Conservation (phyloP, 306 rosid species). For the Phaseolus lunatus region DNA sequence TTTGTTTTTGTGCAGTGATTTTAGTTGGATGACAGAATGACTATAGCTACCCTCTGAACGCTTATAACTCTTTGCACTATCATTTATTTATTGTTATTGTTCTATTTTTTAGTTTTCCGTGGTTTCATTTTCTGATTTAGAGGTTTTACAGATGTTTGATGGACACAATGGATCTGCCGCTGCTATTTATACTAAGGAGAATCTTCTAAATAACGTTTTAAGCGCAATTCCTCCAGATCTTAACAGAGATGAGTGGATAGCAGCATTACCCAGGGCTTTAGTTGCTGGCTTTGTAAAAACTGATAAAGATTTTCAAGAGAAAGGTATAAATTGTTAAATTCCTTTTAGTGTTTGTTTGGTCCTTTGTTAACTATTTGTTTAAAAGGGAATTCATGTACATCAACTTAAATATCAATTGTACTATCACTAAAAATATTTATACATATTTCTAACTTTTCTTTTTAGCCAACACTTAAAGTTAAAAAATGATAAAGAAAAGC, state of each 20-base stretch:
- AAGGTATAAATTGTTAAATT: slow-evolving; percentile 58
- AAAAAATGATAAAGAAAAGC: neutral
- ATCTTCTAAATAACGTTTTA: slow-evolving; percentile 81
- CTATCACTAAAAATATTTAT: slow-evolving; percentile 27
- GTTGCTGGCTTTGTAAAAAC: slow-evolving; percentile 99
- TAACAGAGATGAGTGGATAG: slow-evolving; percentile 94
- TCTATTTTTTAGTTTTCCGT: neutral
- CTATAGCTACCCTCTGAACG: slow-evolving; percentile 17
- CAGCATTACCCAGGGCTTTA: slow-evolving; percentile 97
- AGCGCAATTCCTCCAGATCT: slow-evolving; percentile 88
- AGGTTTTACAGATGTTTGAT: slow-evolving; percentile 85
- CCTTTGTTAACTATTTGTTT: slow-evolving; percentile 33
- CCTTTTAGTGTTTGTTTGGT: slow-evolving; percentile 16
- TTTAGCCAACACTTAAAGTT: slow-evolving; percentile 12
- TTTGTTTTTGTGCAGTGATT: slow-evolving; percentile 7
- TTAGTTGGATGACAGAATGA: slow-evolving; percentile 22
- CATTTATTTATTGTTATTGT: neutral
- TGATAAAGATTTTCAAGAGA: slow-evolving; percentile 88
- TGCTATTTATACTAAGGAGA: slow-evolving; percentile 93
- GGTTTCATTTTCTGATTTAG: slow-evolving; percentile 45
- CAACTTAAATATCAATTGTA: slow-evolving; percentile 13
- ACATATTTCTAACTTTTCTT: slow-evolving; percentile 3
- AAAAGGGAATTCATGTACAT: slow-evolving; percentile 23
- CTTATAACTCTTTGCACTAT: neutral
- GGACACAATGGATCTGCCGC: slow-evolving; percentile 99